Evolutionary conservation across 345 rosid species (phyloP), one percentile per base, ranked within the genome.

Genomic region (Cochlearia excelsa): DNA sequence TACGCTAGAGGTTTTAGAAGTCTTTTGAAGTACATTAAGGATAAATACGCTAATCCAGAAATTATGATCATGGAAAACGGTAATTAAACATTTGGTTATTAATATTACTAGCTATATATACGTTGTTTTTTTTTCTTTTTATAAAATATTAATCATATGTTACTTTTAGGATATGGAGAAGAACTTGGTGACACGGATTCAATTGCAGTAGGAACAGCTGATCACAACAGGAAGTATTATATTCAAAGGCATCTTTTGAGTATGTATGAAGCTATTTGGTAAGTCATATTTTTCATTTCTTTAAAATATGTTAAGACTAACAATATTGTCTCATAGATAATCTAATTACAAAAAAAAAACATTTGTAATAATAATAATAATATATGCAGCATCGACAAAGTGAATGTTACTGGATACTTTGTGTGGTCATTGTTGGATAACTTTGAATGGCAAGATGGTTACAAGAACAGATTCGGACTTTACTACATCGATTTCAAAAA

Each of bases 11-110:
- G 74, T 9, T 2, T 82, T 3, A 55, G 69, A 50, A 34, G 64
- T 3, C 74, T 82, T 30, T 31, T 80, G 40, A 66, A 61, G 41
- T 79, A 16, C 23, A 16, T 16, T 16, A 16, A 16, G 23, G 23
- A 16, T 16, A 16, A 16, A 16, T 16, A 16, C 43, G 68, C 63
- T 0, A 53, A 74, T 27, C 80, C 87, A 5, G 62, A 66, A 5
- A 69, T 79, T 40, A 66, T 79, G 3, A 63, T 82, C 3, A 61
- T 81, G 0, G 87, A 82, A 27, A 82, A 78, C 69, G 87, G 87
- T 82, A 34, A 34, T 34, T 34, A 34, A 34, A 16, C 23, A 16
- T 16, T 16, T 16, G 23, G 23, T 16, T 16, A 16, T 16, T 16
- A 16, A 16, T 16, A 16, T 16, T 16, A 16, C 23, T 16, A 16